phyloP scores from a whole-genome alignment of 106 monocot genomes.

The Posidonia australis region DNA sequence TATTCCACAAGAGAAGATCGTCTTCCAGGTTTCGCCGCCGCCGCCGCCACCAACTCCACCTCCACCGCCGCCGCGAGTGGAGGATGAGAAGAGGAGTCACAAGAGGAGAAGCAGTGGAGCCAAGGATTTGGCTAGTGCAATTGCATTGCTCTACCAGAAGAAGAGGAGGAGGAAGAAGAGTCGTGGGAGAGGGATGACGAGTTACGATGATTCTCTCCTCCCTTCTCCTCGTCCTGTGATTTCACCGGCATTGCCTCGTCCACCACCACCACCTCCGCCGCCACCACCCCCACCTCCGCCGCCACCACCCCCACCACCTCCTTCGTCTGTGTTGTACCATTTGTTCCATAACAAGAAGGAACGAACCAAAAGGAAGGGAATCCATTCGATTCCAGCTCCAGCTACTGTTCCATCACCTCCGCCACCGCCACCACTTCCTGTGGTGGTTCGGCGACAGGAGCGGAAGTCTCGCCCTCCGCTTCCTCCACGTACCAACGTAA shows the following conservation, averaged over 20 bases:
- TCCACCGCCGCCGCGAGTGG: constrained; percentile 10
- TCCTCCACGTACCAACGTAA: background rate
- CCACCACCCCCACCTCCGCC: constrained; percentile 34
- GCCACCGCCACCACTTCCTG: constrained; percentile 4
- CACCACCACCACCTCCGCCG: constrained; percentile 13
- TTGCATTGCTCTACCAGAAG: constrained; percentile 61
- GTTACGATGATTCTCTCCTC: constrained; percentile 15
- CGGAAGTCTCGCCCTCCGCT: background rate
- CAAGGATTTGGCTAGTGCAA: constrained; percentile 49
- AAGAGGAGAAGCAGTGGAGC: constrained; percentile 36
- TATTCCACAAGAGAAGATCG: constrained; percentile 3
- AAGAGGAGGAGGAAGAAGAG: constrained; percentile 42
- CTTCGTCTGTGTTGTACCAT: constrained; percentile 31
- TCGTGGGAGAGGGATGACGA: constrained; percentile 18
- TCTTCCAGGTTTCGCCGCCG: background rate
- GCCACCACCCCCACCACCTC: constrained; percentile 26
- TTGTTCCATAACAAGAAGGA: constrained; percentile 42
- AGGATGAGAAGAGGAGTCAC: constrained; percentile 14
- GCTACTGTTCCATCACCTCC: constrained; percentile 7
- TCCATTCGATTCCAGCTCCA: constrained; percentile 10
- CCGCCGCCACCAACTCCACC: constrained; percentile 6
- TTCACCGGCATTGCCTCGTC: no score
- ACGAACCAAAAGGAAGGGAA: constrained; percentile 33
- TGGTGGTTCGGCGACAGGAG: background rate
- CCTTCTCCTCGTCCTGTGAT: background rate